phyloP scores from a whole-genome alignment of 2,329 filamentous ascomycete genomes.

The Exophiala sideris region DNA sequence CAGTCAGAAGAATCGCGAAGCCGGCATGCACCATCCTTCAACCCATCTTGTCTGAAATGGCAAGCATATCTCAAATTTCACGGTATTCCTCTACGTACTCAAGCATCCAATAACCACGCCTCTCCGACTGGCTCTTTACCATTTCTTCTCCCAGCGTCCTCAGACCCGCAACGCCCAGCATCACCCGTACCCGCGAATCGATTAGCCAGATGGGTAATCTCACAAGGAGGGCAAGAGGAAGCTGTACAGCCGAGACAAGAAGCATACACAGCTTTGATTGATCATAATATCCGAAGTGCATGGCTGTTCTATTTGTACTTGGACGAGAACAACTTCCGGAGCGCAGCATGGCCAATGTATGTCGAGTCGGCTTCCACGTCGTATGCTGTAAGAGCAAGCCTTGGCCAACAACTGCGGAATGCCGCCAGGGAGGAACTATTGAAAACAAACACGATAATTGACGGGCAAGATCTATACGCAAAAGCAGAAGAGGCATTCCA shows the following conservation, averaged over 20 bases:
- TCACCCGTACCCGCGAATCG: slow-evolving; percentile 60
- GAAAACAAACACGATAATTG: slow-evolving; percentile 55
- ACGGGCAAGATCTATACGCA: slow-evolving; percentile 55
- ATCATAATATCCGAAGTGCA: slow-evolving; percentile 74
- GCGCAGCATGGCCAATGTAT: slow-evolving; percentile 69
- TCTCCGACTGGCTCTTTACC: slow-evolving; percentile 85
- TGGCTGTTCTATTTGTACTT: slow-evolving; percentile 89
- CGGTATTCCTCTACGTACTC: slow-evolving; percentile 62
- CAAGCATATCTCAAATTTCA: slow-evolving; percentile 86
- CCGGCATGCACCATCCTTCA: slow-evolving; percentile 69
- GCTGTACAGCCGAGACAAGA: slow-evolving; percentile 59
- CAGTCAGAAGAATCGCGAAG: slow-evolving; percentile 58
- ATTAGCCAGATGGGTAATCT: slow-evolving; percentile 63
- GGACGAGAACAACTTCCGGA: slow-evolving; percentile 59
- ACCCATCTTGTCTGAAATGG: slow-evolving; percentile 93
- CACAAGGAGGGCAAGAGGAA: slow-evolving; percentile 44
- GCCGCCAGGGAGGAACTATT: slow-evolving; percentile 74
- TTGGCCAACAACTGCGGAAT: slow-evolving; percentile 63
- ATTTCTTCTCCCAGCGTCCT: slow-evolving; percentile 65
- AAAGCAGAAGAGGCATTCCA: slow-evolving; percentile 62
- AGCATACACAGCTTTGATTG: slow-evolving; percentile 74
- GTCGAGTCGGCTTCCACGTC: slow-evolving; percentile 61
- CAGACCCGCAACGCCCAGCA: slow-evolving; percentile 26
- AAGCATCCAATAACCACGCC: slow-evolving; percentile 84
- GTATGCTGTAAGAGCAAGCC: slow-evolving; percentile 58